Evolutionary conservation across 108 stramenopile species (phyloP).

Genomic region (Discostella pseudostelligera): DNA sequence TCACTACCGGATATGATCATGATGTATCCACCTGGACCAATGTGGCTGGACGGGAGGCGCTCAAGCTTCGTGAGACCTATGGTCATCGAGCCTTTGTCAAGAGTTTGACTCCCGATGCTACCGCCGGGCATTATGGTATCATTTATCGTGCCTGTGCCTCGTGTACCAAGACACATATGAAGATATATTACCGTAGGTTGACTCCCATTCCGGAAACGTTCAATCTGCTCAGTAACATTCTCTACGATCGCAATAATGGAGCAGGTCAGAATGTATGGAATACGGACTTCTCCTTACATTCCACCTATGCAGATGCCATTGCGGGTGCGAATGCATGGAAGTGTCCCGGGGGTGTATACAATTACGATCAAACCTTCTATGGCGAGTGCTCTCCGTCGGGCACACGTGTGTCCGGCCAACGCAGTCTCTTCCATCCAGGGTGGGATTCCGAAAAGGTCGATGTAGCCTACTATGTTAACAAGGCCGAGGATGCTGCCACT

Average conservation of each 20-base stretch:
- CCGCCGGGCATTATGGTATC: conserved; percentile 11
- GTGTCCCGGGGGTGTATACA: conserved; percentile 30
- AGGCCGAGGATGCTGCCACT: conserved; percentile 12
- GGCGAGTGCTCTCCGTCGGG: conserved; percentile 31
- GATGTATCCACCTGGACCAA: conserved; percentile 30
- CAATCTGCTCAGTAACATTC: conserved; percentile 32
- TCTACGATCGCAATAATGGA: conserved; percentile 23
- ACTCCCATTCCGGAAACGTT: conserved; percentile 31
- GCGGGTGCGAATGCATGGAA: conserved; percentile 34
- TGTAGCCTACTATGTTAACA: conserved; percentile 32
- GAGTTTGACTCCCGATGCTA: conserved; percentile 10
- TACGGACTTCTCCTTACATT: conserved; percentile 39
- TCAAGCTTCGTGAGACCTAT: neutral
- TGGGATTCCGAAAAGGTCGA: neutral
- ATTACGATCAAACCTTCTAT: conserved; percentile 25
- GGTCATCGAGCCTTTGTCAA: conserved; percentile 25
- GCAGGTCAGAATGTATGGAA: conserved; percentile 25
- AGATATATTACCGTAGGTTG: conserved; percentile 42
- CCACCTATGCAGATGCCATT: conserved; percentile 44
- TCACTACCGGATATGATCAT: conserved; percentile 22
- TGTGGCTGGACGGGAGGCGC: conserved; percentile 33
- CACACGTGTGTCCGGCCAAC: conserved; percentile 14
- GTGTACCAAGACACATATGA: conserved; percentile 23
- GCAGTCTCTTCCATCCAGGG: conserved; percentile 9
- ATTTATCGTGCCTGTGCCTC: conserved; percentile 30